These are phyloP conservation scores for Seiridium cupressi DNA, from an alignment of 2,329 filamentous ascomycete species.

Conservation along the genomic window DNA sequence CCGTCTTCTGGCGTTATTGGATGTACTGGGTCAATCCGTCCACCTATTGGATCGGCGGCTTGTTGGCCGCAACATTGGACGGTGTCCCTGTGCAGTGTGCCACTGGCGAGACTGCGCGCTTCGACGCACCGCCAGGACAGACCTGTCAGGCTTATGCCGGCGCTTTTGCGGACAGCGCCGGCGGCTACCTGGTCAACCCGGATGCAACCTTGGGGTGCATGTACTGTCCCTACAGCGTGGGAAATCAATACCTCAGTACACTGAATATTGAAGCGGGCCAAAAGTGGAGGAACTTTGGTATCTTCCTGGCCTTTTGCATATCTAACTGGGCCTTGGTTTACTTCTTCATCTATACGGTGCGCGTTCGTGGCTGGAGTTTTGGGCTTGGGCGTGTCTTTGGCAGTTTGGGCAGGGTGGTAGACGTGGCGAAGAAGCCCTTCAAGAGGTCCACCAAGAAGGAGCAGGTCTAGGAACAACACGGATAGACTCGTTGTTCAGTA, in stretches of 20 bases:
- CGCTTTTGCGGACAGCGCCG: constrained; percentile 49
- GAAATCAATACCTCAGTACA: constrained; percentile 61
- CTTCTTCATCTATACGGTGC: constrained; percentile 74
- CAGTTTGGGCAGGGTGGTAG: constrained; percentile 21
- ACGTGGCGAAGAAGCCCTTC: constrained; percentile 30
- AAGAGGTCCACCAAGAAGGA: constrained; percentile 7
- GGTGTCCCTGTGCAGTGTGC: constrained; percentile 48
- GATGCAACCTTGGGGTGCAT: constrained; percentile 58
- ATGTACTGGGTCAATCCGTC: constrained; percentile 67
- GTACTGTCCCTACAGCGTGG: constrained; percentile 63
- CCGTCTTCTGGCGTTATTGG: constrained; percentile 73
- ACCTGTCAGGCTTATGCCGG: constrained; percentile 66
- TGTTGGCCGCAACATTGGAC: constrained; percentile 62
- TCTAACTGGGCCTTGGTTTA: constrained; percentile 72
- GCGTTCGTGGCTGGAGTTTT: constrained; percentile 69
- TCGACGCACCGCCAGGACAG: constrained; percentile 62
- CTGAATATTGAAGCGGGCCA: constrained; percentile 49
- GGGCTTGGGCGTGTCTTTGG: constrained; percentile 59
- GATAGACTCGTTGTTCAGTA: too few relatives aligned
- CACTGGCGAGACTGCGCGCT: constrained; percentile 30
- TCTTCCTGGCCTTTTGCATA: constrained; percentile 69
- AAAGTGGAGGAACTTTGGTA: constrained; percentile 71
- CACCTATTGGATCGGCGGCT: constrained; percentile 71
- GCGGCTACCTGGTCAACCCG: constrained; percentile 64
- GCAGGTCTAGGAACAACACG: background rate